These are phyloP conservation scores for Ustilago tritici DNA, from an alignment of 1,284 basidiomycete species.

Conservation along the genomic window DNA sequence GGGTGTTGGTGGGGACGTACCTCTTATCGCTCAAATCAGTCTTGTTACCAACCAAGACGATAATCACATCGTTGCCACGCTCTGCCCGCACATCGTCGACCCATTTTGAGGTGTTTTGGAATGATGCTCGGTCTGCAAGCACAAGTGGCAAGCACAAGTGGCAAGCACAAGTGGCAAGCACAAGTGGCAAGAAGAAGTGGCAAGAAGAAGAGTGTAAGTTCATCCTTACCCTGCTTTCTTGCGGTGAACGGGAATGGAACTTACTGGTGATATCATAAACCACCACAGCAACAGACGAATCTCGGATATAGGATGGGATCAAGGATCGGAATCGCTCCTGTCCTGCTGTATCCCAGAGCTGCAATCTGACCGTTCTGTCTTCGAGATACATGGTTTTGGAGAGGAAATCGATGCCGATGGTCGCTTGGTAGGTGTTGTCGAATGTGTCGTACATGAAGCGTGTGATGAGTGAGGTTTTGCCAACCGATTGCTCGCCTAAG, in stretches of 20 bases:
- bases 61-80: conserved; percentile 96
- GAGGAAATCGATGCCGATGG: conserved; percentile 99
- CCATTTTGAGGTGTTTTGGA: conserved; percentile 98
- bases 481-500: conserved; percentile 66
- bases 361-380: conserved; percentile 95
- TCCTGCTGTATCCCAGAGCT: conserved; percentile 95
- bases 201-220: no score
- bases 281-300: conserved; percentile 97
- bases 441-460: conserved; percentile 98
- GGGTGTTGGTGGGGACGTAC: conserved; percentile 19
- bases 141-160: no score
- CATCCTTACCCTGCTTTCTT: no score
- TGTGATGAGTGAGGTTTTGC: conserved; percentile 91
- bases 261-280: conserved; percentile 98
- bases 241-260: conserved; percentile 65
- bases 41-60: conserved; percentile 98
- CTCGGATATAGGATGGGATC: conserved; percentile 98
- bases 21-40: conserved; percentile 77
- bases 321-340: conserved; percentile 98
- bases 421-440: conserved; percentile 99
- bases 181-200: no score
- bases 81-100: conserved; percentile 99
- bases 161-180: conserved; percentile 7
- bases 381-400: conserved; percentile 99
- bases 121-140: conserved; percentile 83